Evolutionary conservation across 169 alveolate genomes (phyloP).

Genomic region (Eimeria acervulina): DNA sequence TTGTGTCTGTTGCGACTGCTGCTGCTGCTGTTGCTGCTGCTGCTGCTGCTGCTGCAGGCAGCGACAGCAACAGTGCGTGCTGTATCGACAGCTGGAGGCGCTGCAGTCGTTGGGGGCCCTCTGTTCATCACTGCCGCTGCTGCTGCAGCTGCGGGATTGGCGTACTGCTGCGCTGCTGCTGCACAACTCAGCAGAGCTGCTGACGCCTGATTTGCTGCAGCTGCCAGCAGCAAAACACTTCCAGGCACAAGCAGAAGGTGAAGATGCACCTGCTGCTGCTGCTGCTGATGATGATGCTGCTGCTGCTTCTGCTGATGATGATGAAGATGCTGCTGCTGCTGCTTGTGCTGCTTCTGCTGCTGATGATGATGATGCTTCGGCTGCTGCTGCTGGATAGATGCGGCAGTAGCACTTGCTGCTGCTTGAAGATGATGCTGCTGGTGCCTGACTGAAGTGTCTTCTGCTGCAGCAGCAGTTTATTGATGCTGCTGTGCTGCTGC

Average conservation of each 20-base stretch:
- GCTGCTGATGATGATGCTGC: background rate
- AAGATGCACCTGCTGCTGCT: background rate
- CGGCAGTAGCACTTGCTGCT: background rate
- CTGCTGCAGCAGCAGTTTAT: background rate
- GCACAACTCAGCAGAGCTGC: slow-evolving; percentile 17
- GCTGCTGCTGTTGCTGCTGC: background rate
- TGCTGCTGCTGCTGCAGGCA: slow-evolving; percentile 25
- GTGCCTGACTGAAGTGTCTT: background rate
- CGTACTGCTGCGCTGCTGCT: slow-evolving; percentile 59
- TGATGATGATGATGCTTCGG: too few relatives aligned
- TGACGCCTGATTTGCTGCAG: slow-evolving; percentile 11
- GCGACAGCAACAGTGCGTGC: slow-evolving; percentile 39
- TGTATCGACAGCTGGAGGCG: slow-evolving; percentile 31
- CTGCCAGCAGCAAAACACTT: slow-evolving; percentile 13
- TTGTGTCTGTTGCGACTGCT: background rate
- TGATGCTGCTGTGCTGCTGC: background rate
- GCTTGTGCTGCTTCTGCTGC: background rate
- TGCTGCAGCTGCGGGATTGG: slow-evolving; percentile 63
- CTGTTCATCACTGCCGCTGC: slow-evolving; percentile 50
- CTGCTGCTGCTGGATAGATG: too few relatives aligned
- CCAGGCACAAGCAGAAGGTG: slow-evolving; percentile 10
- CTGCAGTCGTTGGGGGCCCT: slow-evolving; percentile 21
- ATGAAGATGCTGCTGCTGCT: background rate
- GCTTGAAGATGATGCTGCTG: background rate
- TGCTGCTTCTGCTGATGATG: background rate